Evolutionary conservation across 768 basidiomycete species (phyloP).

Genomic region (Auricularia sp.): DNA sequence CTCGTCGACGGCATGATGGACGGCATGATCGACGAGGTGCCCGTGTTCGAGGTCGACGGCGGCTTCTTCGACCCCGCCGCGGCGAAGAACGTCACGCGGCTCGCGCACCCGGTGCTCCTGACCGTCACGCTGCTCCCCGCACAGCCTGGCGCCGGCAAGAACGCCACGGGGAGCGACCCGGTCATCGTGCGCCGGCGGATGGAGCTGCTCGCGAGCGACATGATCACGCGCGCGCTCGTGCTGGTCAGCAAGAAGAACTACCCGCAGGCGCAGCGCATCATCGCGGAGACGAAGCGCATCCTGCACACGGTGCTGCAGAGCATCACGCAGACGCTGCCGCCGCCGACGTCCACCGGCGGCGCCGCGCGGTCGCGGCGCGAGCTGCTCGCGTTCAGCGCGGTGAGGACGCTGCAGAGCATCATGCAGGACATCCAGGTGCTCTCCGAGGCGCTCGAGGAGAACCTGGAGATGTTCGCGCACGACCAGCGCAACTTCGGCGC

Average conservation of each 20-base stretch:
- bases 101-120: slow-evolving; percentile 89
- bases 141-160: slow-evolving; percentile 21
- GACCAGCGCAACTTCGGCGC: slow-evolving; percentile 94
- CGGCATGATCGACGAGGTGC: slow-evolving; percentile 94
- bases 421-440: slow-evolving; percentile 80
- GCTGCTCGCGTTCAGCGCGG: slow-evolving; percentile 56
- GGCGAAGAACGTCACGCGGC: slow-evolving; percentile 71
- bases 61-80: slow-evolving; percentile 89
- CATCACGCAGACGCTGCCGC: slow-evolving; percentile 62
- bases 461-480: slow-evolving; percentile 83
- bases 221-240: slow-evolving; percentile 91
- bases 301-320: slow-evolving; percentile 83
- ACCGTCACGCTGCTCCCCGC: slow-evolving; percentile 81
- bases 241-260: slow-evolving; percentile 87
- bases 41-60: slow-evolving; percentile 91
- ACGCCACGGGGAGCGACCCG: slow-evolving; percentile 50
- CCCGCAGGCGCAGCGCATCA: slow-evolving; percentile 80
- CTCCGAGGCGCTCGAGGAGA: slow-evolving; percentile 82
- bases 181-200: slow-evolving; percentile 88
- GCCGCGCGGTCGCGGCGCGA: slow-evolving; percentile 66
- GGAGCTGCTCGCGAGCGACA: slow-evolving; percentile 94
- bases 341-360: slow-evolving; percentile 36
- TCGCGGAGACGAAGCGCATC: slow-evolving; percentile 86
- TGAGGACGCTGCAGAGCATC: slow-evolving; percentile 76
- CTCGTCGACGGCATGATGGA: slow-evolving; percentile 91